These are phyloP conservation scores for Furcasterigmium furcatum DNA, from an alignment of 2,329 filamentous ascomycete genomes.

Conservation along the genomic window DNA sequence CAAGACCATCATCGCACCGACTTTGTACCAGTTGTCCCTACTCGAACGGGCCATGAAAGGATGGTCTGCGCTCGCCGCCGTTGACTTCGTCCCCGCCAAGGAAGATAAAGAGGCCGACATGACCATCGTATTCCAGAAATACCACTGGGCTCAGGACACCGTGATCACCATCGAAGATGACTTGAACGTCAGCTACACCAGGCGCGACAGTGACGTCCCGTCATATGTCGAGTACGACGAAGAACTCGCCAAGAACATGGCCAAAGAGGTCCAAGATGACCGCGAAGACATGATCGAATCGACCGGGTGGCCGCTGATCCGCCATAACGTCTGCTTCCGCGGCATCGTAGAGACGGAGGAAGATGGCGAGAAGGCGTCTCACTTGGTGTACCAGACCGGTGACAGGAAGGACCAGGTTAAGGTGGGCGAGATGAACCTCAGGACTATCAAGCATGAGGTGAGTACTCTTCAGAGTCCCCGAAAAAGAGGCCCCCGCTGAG, in stretches of 20 bases:
- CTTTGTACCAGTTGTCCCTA: no score
- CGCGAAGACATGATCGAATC: neutral
- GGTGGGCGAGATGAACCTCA: neutral
- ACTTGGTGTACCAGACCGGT: neutral
- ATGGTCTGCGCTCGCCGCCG: no score
- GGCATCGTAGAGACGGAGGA: neutral
- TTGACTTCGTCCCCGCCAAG: no score
- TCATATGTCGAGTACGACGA: neutral
- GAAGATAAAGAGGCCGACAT: neutral
- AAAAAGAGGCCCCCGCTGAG: neutral
- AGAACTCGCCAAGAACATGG: no score
- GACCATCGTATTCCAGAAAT: neutral
- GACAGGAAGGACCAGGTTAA: neutral
- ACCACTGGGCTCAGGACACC: neutral
- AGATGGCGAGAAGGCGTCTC: neutral
- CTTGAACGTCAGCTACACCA: neutral
- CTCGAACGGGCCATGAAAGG: no score
- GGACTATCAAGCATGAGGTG: neutral
- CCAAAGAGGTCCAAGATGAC: no score
- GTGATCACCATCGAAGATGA: neutral
- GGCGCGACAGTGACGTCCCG: neutral
- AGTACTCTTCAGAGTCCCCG: neutral
- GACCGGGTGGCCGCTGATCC: neutral
- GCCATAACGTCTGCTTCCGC: neutral
- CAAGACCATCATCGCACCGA: no score